Percentiles rank a stretch among this genome's conserved stretches.
Evolutionary conservation across 2,329 filamentous ascomycete species (phyloP).

Genomic region (Aspergillus phoenicis): DNA sequence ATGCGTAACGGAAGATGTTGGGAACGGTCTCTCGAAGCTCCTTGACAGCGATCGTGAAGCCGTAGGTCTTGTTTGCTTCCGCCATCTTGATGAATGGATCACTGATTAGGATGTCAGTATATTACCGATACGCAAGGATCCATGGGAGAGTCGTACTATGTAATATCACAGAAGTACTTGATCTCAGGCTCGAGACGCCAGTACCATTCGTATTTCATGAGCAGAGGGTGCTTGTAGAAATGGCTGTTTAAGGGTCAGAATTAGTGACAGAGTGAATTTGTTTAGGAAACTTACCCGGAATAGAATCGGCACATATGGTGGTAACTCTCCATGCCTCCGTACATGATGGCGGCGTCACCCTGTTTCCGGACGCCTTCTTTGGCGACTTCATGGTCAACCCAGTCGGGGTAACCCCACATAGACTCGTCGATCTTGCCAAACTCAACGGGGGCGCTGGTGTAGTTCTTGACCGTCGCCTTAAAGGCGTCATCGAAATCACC

Average conservation of each 20-base stretch:
- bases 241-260: conserved; percentile 57
- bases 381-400: conserved; percentile 90
- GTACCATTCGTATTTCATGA: conserved; percentile 99
- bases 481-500: conserved; percentile 95
- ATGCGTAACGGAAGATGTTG: conserved; percentile 98
- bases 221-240: conserved; percentile 95
- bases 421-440: conserved; percentile 89
- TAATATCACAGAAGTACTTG: conserved; percentile 99
- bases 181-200: conserved; percentile 99
- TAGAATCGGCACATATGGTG: conserved; percentile 99
- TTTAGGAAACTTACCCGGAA: conserved; percentile 72
- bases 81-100: conserved; percentile 97
- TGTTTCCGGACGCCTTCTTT: conserved; percentile 96
- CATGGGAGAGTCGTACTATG: conserved; percentile 68
- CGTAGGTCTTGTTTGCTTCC: conserved; percentile 93
- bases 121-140: not conserved
- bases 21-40: conserved; percentile 96
- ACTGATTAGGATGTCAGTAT: conserved; percentile 52
- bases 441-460: conserved; percentile 84
- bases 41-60: conserved; percentile 98
- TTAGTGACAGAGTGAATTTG: not conserved
- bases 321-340: conserved; percentile 97
- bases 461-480: conserved; percentile 82
- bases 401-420: conserved; percentile 97
- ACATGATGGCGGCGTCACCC: conserved; percentile 97